These are phyloP conservation scores for Scleroderma bovista DNA, from an alignment of 768 basidiomycete species.

Conservation along the genomic window DNA sequence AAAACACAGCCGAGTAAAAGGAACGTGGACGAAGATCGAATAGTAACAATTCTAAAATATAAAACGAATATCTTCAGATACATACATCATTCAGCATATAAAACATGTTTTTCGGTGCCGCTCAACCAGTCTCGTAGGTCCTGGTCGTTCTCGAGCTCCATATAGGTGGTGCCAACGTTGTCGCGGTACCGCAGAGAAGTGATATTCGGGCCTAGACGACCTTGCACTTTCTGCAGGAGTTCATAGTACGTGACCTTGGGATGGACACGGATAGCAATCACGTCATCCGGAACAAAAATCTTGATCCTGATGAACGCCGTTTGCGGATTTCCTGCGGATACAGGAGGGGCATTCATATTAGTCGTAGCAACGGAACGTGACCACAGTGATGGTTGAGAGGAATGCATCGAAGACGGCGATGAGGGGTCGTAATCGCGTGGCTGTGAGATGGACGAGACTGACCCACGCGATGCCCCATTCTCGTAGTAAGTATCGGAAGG, in stretches of 20 bases:
- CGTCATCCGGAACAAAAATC: conserved; percentile 94
- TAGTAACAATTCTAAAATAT: conserved; percentile 24
- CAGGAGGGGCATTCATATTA: conserved; percentile 59
- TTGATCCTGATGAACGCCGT: conserved; percentile 97
- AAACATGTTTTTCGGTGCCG: conserved; percentile 73
- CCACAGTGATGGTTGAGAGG: conserved; percentile 49
- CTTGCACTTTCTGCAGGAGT: conserved; percentile 87
- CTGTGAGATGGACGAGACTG: conserved; percentile 21
- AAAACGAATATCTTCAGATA: conserved; percentile 11
- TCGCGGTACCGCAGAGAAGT: conserved; percentile 68
- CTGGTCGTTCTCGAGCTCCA: conserved; percentile 56
- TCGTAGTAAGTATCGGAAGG: conserved; percentile 18
- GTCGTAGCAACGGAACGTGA: conserved; percentile 48
- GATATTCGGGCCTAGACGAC: conserved; percentile 76
- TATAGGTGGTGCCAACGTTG: conserved; percentile 58
- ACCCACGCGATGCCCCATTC: conserved; percentile 27
- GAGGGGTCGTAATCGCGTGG: conserved; percentile 29
- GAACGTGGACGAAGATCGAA: conserved; percentile 16
- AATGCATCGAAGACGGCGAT: conserved; percentile 45
- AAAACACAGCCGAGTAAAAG: background rate
- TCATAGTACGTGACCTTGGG: conserved; percentile 83
- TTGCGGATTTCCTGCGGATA: conserved; percentile 73
- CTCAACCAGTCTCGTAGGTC: conserved; percentile 72
- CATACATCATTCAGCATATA: conserved; percentile 62
- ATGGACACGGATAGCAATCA: conserved; percentile 96